Base-by-base conservation (phyloP, 176 grass and related monocot genomes). In the Aechmea fasciata region DNA sequence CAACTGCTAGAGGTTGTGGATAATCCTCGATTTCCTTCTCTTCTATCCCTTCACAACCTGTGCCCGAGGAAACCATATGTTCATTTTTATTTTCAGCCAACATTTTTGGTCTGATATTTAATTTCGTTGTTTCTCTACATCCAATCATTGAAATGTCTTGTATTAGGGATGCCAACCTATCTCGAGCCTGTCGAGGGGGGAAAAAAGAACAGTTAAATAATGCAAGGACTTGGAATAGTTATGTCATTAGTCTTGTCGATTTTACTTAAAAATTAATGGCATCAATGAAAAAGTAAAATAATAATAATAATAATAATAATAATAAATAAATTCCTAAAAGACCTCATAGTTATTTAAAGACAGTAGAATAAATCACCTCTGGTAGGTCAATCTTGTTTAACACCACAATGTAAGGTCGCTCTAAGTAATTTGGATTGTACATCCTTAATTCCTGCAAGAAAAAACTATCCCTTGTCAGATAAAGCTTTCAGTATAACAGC, bases 381-480 rank as follows among this genome's bases (percentile, higher is more conserved):
- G 83, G 79, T 57, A 97, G 78, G 83, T 97, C 93, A 79, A 92
- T 97, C 79, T 97, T 97, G 82, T 97, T 97, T 59, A 97, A 79
- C 17, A 97, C 83, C 26, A 97, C 93, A 71, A 97, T 78, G 24
- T 85, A 97, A 65, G 93, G 89, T 57, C 89, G 81, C 73, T 85
- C 76, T 65, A 97, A 81, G 71, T 92, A 97, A 75, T 79, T 83
- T 10, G 93, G 93, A 53, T 97, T 97, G 81, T 97, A 97, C 93
- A 97, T 97, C 63, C 93, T 86, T 73, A 97, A 68, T 90, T 97
- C 93, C 93, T 97, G 79, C 63, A 90, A 64, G 57, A 67, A 79
- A 17, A 81, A 52, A 10, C 67, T 25, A 69, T n/a, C 12, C n/a
- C 59, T 14, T 8, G 28, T 55, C 26, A 57, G 14, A 50, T 50